Evolutionary conservation across 352 stramenopile genomes (phyloP).

Genomic region (Phytophthora idaei): DNA sequence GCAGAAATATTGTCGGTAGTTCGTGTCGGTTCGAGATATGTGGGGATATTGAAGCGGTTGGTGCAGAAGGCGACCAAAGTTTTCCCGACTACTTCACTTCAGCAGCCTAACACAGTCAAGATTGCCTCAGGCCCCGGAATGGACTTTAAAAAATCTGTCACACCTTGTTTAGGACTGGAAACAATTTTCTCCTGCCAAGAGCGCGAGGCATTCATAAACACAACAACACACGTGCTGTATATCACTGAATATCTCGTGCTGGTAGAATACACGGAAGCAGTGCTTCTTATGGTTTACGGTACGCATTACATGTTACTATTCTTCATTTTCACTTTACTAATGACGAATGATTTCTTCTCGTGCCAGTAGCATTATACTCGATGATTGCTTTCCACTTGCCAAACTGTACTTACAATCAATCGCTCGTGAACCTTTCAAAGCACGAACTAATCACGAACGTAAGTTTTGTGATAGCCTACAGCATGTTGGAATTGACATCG

Average conservation of each 20-base stretch:
- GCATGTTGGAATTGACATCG: slow-evolving; percentile 20
- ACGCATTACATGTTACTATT: background rate
- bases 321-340: no score
- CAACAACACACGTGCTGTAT: slow-evolving; percentile 33
- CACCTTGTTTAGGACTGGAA: background rate
- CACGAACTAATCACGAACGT: background rate
- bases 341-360: no score
- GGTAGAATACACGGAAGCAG: slow-evolving; percentile 43
- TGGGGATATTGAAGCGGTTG: background rate
- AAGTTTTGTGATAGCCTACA: slow-evolving; percentile 2
- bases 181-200: slow-evolving; percentile 16
- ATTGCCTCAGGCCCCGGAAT: background rate
- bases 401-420: background rate
- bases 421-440: background rate
- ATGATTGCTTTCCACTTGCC: background rate
- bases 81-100: background rate
- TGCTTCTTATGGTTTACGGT: slow-evolving; percentile 43
- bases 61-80: background rate
- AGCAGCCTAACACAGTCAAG: background rate
- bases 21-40: background rate
- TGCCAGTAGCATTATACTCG: background rate
- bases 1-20: background rate
- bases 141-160: background rate
- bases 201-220: slow-evolving; percentile 29
- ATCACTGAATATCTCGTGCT: slow-evolving; percentile 47